These are phyloP conservation scores for Aspergillus clavatus DNA, from an alignment of 2,329 filamentous ascomycete genomes.

Conservation along the genomic window DNA sequence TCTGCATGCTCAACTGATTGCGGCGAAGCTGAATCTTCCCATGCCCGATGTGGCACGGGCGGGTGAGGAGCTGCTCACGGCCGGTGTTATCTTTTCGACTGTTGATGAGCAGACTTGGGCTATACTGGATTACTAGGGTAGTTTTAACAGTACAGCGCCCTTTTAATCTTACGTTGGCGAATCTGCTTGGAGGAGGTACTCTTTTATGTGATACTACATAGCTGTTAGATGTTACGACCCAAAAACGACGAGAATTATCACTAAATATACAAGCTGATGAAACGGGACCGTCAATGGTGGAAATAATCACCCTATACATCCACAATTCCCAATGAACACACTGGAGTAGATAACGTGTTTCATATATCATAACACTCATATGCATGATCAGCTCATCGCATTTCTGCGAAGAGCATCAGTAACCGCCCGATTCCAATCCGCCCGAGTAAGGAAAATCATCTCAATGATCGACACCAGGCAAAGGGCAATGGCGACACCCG, in stretches of 20 bases:
- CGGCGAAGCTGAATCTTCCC: constrained; percentile 59
- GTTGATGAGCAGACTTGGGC: constrained; percentile 92
- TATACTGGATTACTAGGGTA: constrained; percentile 57
- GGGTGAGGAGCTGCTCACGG: constrained; percentile 71
- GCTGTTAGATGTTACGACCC: not conserved
- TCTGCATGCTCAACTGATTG: constrained; percentile 73
- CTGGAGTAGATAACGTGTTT: not conserved
- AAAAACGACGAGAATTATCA: not conserved
- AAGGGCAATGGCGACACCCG: constrained; percentile 69
- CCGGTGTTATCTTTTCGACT: constrained; percentile 81
- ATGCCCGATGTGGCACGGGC: constrained; percentile 67
- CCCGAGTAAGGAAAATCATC: constrained; percentile 51
- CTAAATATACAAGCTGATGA: not conserved
- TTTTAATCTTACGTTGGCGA: no score
- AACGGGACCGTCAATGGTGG: no score
- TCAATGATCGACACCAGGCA: constrained; percentile 53
- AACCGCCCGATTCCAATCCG: constrained; percentile 56
- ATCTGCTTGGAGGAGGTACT: no score
- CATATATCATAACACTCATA: not conserved
- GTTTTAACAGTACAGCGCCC: not conserved
- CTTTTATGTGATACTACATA: not conserved
- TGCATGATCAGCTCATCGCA: constrained; percentile 16
- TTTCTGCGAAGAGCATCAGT: constrained; percentile 58
- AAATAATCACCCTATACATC: no score
- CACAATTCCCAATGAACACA: no score